Base-by-base conservation (phyloP, 257 asterid genomes). In the Penstemon eatonii region DNA sequence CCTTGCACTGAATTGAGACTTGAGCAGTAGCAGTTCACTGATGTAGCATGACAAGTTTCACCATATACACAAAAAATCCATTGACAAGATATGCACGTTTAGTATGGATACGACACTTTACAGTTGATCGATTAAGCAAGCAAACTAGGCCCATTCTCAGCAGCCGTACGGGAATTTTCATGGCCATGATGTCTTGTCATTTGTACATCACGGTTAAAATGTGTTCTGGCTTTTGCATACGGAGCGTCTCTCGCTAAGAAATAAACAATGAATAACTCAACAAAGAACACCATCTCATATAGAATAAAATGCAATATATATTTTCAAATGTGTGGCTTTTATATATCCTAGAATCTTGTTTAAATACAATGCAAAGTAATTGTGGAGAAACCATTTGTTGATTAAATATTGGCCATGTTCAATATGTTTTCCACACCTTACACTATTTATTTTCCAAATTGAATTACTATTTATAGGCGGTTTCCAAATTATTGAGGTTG, bases 181-280 rank as follows among this genome's bases (percentile, higher is more conserved):
- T 85, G 87, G 79, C 84, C 73, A 56, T 78, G 87, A 70, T 86
- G 88, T 72, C 84, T 81, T 9, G 83, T 49, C 96, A 91, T 80
- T 78, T 94, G 97, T 47, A 94, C 95, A 55, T 87, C 96, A 0
- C 93, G 92, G 44, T 83, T 75, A 68, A 85, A 81, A 3, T 86
- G 87, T 7, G 96, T 94, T 66, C 97, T 76, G 15, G 89, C 84
- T 68, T 89, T 94, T 4, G 99, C 99, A 51, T 91, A 94, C 3
- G 99, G 99, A 41, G 99, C 99, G 33, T 82, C 96, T 81, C 97
- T 85, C 69, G 96, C 99, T 89, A 90, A 73, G 25, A 8, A 52
- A 59, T 53, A 60, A 53, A 42, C 59, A 41, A 46, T 15, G 15
- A 9, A 58, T 12, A 61, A 8, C 62, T 74, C 63, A 66, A 78